Evolutionary conservation across 768 basidiomycete genomes (phyloP), one percentile per base, ranked within the genome.

Genomic region (Mycena filopes): DNA sequence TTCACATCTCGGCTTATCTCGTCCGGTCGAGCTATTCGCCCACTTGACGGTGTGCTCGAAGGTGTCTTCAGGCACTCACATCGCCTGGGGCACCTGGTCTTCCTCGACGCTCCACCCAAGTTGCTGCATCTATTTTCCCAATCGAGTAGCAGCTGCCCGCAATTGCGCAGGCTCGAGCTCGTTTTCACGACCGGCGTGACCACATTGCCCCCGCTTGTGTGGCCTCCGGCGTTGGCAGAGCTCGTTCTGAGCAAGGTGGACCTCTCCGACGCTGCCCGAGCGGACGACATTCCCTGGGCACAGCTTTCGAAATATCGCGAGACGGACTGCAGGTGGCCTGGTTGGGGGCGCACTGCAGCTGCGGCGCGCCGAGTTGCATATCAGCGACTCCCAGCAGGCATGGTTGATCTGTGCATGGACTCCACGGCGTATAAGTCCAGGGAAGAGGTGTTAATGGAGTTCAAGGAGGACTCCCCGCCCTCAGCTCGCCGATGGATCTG

Each of bases 231-330:
- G 25, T 21, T 54, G 38, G 23, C 21, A 28, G 25, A 54, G 18
- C 53, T 54, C 8, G 11, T 26, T 9, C 33, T 54, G 16, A 42
- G 8, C 20, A 28, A 16, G 5, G 16, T 56, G 26, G 5, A 15
- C 43, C 20, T 56, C 25, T 12, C 54, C 29, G 3, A 25, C 13
- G 33, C 41, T 16, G 43, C 26, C 31, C 33, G 23, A 12, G 6
- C 15, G 3, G 26, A 36, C 15, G 36, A 5, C 43, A 56, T 56
- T 45, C 55, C 55, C 46, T 56, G 55, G 55, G 21, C 42, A 21
- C 55, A 56, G n/a, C 42, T 56, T 26, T 31, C 43, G 2, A 56
- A 46, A 56, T 56, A 46, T 56, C 45, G 41, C 12, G 55, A 56
- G 23, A 28, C 16, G 20, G 23, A 45, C n/a, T 56, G 55, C 55